Evolutionary conservation across 306 rosid species (phyloP), one percentile per base, ranked within the genome.

Genomic region (Gynostemma pentaphyllum): DNA sequence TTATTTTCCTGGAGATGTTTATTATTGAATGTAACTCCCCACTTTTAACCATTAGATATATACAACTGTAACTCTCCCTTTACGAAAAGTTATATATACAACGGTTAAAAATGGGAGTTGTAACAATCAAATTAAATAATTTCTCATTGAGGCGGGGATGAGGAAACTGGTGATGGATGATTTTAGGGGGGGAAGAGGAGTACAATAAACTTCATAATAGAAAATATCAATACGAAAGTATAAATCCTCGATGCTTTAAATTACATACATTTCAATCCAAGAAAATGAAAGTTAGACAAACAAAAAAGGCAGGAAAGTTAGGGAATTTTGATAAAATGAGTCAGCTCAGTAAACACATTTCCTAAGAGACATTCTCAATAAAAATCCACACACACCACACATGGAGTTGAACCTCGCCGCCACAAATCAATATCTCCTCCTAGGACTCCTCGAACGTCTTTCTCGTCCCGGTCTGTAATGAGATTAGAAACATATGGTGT

Each of bases 381-480:
- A 42, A 64, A 76, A 63, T 56, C 62, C 75, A 64, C 3, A 28
- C 27, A 45, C 61, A 66, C 65, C 72, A 73, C 64, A 56, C 37
- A 28, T 5, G 2, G 60, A 63, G 69, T 8, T 7, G n/a, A n/a
- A n/a, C 44, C 13, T 22, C 22, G 34, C 30, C 56, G 53, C 21
- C 29, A n/a, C 28, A 18, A 34, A 70, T 68, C 50, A 91, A 57
- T 86, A 86, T 86, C 96, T 86, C 75, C 94, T 86, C 78, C 96
- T 70, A 7, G 98, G 99, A 67, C 99, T 92, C 88, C 99, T 79
- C 10, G 99, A 92, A 59, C 96, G 99, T 2, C 95, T 87, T 51
- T 90, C 97, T 34, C 97, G 69, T 44, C 75, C 37, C 18, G 83
- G 83, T 65, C 99, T 92, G 85, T 75, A 1, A 37, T 57, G 34